Conservation (phyloP, 2,329 filamentous ascomycete genomes). For the Cadophora sp. region DNA sequence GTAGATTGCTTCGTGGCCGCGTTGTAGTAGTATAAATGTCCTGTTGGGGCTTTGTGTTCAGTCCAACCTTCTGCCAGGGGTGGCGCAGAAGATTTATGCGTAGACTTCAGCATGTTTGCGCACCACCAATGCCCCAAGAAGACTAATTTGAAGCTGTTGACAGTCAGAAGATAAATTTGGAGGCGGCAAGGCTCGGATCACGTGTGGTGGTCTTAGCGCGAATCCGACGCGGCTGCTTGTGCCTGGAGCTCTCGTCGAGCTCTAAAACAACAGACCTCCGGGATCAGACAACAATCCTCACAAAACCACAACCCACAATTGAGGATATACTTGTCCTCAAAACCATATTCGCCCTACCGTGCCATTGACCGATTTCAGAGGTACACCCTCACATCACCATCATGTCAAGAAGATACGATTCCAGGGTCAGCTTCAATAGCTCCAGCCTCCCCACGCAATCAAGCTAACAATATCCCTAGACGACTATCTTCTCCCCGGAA, state of each 20-base stretch:
- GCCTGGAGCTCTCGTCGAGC: conserved; percentile 39
- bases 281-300: conserved; percentile 10
- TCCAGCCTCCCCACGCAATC: conserved; percentile 32
- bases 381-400: conserved; percentile 29
- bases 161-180: conserved; percentile 24
- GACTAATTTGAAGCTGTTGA: conserved; percentile 10
- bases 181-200: conserved; percentile 12
- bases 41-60: conserved; percentile 87
- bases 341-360: not conserved
- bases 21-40: conserved; percentile 89
- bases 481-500: conserved; percentile 99
- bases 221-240: conserved; percentile 37
- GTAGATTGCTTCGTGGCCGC: conserved; percentile 83
- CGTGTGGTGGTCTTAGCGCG: conserved; percentile 2
- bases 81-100: conserved; percentile 64
- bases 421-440: conserved; percentile 70
- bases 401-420: conserved; percentile 99
- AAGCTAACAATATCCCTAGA: conserved; percentile 59
- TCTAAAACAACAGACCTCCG: conserved; percentile 4
- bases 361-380: not conserved
- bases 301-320: conserved; percentile 26
- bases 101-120: conserved; percentile 73
- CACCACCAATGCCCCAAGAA: conserved; percentile 20
- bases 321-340: conserved; percentile 21
- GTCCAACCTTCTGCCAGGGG: conserved; percentile 84